A percentile compares a stretch with the other conserved stretches of the same genome.
phyloP scores from a whole-genome alignment of 139 green algal species.

The Micractinium conductrix region DNA sequence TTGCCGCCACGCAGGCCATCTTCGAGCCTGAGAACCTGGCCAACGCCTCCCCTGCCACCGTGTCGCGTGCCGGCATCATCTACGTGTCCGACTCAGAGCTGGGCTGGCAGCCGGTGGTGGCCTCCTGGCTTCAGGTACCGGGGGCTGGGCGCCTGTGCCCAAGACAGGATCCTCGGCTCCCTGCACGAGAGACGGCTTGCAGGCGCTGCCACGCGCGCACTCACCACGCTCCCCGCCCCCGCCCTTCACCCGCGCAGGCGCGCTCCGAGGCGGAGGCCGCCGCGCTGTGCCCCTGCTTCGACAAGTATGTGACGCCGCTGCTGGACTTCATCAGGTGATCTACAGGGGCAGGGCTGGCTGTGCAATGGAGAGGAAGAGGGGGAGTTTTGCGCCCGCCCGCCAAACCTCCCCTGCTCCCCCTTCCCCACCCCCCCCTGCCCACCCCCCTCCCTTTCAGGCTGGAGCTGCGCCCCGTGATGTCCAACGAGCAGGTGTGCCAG shows the following conservation, averaged over 20 bases:
- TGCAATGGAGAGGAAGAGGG: neutral
- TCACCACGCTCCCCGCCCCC: neutral
- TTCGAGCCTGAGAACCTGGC: constrained; percentile 96
- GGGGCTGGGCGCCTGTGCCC: neutral
- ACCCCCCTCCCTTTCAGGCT: constrained; percentile 43
- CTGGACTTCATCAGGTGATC: constrained; percentile 73
- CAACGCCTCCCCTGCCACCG: constrained; percentile 95
- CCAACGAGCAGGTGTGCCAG: constrained; percentile 85
- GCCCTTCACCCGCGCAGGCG: constrained; percentile 39
- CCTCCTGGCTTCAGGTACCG: constrained; percentile 77
- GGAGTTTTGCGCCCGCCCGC: too few relatives aligned
- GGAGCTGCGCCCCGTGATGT: constrained; percentile 82
- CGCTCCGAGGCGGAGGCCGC: constrained; percentile 53
- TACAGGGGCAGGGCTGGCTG: neutral
- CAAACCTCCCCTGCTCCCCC: neutral
- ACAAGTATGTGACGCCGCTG: constrained; percentile 81
- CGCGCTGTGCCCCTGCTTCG: constrained; percentile 78
- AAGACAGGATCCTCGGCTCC: too few relatives aligned
- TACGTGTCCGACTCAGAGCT: constrained; percentile 93
- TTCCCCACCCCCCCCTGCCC: neutral
- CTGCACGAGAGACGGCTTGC: too few relatives aligned
- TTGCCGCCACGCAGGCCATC: too few relatives aligned
- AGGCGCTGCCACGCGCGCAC: too few relatives aligned
- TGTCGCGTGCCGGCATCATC: constrained; percentile 90
- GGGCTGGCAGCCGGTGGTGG: constrained; percentile 87